A percentile compares a stretch with the other conserved stretches of the same genome.
These are phyloP conservation scores for Hanseniaspora valbyensis DNA, from an alignment of 805 yeast genomes.

Conservation along the genomic window DNA sequence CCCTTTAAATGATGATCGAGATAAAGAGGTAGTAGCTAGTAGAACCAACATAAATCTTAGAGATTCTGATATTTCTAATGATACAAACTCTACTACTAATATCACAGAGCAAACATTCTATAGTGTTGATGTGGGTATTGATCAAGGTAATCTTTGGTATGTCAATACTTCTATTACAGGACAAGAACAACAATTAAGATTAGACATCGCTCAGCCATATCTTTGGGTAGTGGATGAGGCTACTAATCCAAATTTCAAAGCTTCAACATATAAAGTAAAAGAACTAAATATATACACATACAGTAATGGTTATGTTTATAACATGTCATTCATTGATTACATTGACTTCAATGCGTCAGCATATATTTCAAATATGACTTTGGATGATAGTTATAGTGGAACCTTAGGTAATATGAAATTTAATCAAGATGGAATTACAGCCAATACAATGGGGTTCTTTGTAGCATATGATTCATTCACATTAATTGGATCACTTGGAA, in stretches of 20 bases:
- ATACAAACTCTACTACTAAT: too few relatives aligned
- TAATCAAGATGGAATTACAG: too few relatives aligned
- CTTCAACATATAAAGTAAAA: neutral
- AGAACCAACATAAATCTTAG: too few relatives aligned
- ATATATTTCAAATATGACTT: slow-evolving; percentile 22
- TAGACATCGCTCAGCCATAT: slow-evolving; percentile 33
- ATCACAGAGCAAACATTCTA: neutral
- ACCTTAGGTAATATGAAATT: too few relatives aligned
- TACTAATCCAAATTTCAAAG: slow-evolving; percentile 6
- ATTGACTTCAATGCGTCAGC: slow-evolving; percentile 22
- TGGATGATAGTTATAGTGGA: too few relatives aligned
- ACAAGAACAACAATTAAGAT: slow-evolving; percentile 25
- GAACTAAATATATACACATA: neutral
- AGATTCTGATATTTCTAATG: too few relatives aligned
- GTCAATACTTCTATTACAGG: slow-evolving; percentile 17
- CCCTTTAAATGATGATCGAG: too few relatives aligned
- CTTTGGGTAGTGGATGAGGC: slow-evolving; percentile 27
- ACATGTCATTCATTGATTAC: slow-evolving; percentile 22
- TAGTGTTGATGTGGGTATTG: neutral
- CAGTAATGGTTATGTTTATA: neutral
- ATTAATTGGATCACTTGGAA: slow-evolving; percentile 37
- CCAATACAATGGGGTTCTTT: slow-evolving; percentile 29
- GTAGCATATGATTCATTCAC: slow-evolving; percentile 30
- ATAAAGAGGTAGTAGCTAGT: too few relatives aligned
- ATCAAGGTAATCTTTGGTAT: neutral